phyloP scores from a whole-genome alignment of 2,329 filamentous ascomycete species.

The Cephalotrichum gorgonifer region DNA sequence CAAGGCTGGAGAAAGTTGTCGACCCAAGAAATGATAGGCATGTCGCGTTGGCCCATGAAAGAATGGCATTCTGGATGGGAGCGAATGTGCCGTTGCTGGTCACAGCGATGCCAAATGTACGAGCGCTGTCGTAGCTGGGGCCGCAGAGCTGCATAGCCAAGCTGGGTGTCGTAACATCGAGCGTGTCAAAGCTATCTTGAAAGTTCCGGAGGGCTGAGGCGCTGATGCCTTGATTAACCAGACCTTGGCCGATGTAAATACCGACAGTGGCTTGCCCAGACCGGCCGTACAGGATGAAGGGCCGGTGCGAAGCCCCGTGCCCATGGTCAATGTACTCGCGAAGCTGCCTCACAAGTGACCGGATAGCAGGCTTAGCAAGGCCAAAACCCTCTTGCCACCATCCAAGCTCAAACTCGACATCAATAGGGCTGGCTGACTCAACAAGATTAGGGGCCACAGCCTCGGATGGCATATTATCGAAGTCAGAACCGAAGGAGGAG shows the following conservation, averaged over 20 bases:
- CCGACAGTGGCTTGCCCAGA: conserved; percentile 18
- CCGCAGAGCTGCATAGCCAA: conserved; percentile 26
- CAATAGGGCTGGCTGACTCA: conserved; percentile 6
- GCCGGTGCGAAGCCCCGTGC: conserved; percentile 10
- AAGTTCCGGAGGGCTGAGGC: conserved; percentile 17
- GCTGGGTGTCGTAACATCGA: conserved; percentile 13
- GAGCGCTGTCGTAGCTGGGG: conserved; percentile 7
- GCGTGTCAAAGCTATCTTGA: conserved; percentile 12
- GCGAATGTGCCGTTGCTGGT: background rate
- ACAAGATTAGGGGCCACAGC: conserved; percentile 4
- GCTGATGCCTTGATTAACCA: conserved; percentile 16
- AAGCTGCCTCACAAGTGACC: conserved; percentile 15
- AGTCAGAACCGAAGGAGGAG: conserved; percentile 11
- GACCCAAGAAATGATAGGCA: background rate
- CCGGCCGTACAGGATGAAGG: conserved; percentile 19
- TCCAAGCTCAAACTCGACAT: conserved; percentile 16
- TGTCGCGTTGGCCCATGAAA: background rate
- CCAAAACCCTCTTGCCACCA: conserved; percentile 14
- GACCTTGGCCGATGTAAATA: conserved; percentile 23
- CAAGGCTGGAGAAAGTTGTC: background rate
- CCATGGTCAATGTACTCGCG: conserved; percentile 16
- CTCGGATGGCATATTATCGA: conserved; percentile 6
- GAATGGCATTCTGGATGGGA: background rate
- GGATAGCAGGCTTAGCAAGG: conserved; percentile 11
- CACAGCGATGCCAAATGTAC: background rate